Conservation (phyloP, 2,329 filamentous ascomycete species). For the Microascus cirrosus region DNA sequence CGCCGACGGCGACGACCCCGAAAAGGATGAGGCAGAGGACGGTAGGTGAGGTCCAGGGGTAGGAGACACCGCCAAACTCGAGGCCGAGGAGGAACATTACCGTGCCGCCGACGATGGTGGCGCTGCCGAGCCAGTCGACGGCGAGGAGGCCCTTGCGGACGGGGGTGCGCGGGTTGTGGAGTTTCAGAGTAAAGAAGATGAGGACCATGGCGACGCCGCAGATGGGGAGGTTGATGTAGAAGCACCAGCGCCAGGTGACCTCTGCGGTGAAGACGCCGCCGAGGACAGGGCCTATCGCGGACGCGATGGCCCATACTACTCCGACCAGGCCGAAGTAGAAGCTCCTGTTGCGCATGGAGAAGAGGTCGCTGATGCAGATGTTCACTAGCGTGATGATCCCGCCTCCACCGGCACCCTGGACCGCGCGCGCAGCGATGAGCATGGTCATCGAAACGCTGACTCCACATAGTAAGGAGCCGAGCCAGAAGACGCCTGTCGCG, state of each 20-base stretch:
- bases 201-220: constrained; percentile 33
- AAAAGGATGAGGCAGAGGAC: constrained; percentile 72
- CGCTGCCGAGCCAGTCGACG: constrained; percentile 45
- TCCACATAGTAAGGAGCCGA: constrained; percentile 42
- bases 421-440: constrained; percentile 41
- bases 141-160: constrained; percentile 51
- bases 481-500: constrained; percentile 40
- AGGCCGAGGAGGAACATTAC: constrained; percentile 81
- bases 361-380: constrained; percentile 45
- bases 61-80: constrained; percentile 67
- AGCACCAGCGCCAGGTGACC: constrained; percentile 60
- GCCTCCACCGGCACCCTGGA: constrained; percentile 46
- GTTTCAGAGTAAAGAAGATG: constrained; percentile 51
- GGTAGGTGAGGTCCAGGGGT: constrained; percentile 63
- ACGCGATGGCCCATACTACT: constrained; percentile 54
- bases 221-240: constrained; percentile 51
- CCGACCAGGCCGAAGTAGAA: constrained; percentile 41
- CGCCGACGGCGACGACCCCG: constrained; percentile 46
- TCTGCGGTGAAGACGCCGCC: constrained; percentile 57
- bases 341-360: constrained; percentile 37
- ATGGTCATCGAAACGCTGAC: constrained; percentile 36
- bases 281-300: constrained; percentile 53
- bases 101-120: constrained; percentile 61
- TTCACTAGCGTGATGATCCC: constrained; percentile 50
- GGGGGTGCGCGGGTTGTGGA: constrained; percentile 57